Base-by-base conservation (phyloP, 345 rosid genomes). In the Camelina neglecta region DNA sequence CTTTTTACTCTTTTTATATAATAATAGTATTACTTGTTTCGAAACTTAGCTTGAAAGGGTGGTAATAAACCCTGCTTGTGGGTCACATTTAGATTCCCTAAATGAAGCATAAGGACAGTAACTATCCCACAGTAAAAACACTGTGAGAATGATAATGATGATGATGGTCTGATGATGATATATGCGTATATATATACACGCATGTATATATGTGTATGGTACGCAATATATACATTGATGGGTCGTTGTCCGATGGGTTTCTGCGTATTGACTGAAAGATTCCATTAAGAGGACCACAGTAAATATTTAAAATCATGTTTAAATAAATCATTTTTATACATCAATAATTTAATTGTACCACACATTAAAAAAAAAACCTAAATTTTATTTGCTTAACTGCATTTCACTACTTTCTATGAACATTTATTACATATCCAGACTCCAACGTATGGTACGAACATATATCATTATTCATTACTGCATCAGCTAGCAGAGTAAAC, bases 251-350 rank as follows among this genome's bases (percentile, higher is more conserved):
- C 73, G 73, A 71, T 71, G 71, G 64, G 77, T 78, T 78, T 78
- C 77, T 78, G 73, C 58, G 69, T 66, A 60, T 71, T 78, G 73
- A 72, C 81, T 78, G 77, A 78, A 78, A 78, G 81, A 78, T 78
- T 78, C 81, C 81, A 72, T 59, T 61, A 60, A 72, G 69, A 78
- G 81, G 81, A 78, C 77, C 81, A 78, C 81, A 56, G 80, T 77
- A 55, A 55, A 63, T 6, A 35, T 35, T 9, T 42, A 65, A 26
- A 41, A 26, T 24, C 15, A 51, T 60, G 65, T 65, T 65, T 33
- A 21, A 31, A 58, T 42, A 68, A 13, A 39, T 65, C 6, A 64
- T 20, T 50, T 68, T 54, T 7, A 41, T 50, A 56, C 55, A 57
- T 77, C 72, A 20, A 64, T 63, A 60, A 60, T 63, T 44, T 36